Conservation (phyloP, 2,329 filamentous ascomycete species). For the Exophiala phaeomuriformis region DNA sequence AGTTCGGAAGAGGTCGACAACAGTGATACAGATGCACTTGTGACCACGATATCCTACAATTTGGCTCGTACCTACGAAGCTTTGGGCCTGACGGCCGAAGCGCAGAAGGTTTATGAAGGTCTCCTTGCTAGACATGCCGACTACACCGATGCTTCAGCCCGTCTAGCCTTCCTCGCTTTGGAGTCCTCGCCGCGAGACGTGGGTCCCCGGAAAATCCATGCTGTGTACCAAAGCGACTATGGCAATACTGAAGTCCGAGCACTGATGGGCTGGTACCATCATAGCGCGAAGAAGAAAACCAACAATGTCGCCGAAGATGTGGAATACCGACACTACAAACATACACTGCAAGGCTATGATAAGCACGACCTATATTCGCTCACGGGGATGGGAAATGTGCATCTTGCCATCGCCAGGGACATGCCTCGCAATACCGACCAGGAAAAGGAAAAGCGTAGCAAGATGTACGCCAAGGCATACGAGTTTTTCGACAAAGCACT, state of each 20-base stretch:
- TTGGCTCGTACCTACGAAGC: slow-evolving; percentile 89
- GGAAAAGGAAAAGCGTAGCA: slow-evolving; percentile 83
- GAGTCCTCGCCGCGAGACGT: slow-evolving; percentile 74
- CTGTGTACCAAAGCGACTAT: slow-evolving; percentile 76
- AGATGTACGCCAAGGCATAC: slow-evolving; percentile 81
- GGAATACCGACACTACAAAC: slow-evolving; percentile 91
- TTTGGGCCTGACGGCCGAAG: slow-evolving; percentile 61
- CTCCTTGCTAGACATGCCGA: slow-evolving; percentile 72
- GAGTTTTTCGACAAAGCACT: slow-evolving; percentile 98
- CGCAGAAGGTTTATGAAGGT: slow-evolving; percentile 79
- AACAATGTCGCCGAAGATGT: slow-evolving; percentile 78
- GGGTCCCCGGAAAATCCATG: slow-evolving; percentile 75
- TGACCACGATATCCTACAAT: slow-evolving; percentile 96
- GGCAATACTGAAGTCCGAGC: slow-evolving; percentile 85
- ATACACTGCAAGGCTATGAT: slow-evolving; percentile 86
- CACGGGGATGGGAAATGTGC: slow-evolving; percentile 95
- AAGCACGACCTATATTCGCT: slow-evolving; percentile 98
- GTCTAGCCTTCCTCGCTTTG: slow-evolving; percentile 83
- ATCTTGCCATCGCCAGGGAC: slow-evolving; percentile 78
- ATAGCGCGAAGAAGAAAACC: slow-evolving; percentile 76
- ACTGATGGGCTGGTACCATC: slow-evolving; percentile 91
- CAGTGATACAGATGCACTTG: slow-evolving; percentile 79
- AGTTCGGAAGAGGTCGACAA: slow-evolving; percentile 41
- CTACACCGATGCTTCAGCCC: slow-evolving; percentile 84
- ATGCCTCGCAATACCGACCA: slow-evolving; percentile 86